These are phyloP conservation scores for Coemansia sp. DNA, from an alignment of 192 early-diverging fungal species.

Conservation along the genomic window DNA sequence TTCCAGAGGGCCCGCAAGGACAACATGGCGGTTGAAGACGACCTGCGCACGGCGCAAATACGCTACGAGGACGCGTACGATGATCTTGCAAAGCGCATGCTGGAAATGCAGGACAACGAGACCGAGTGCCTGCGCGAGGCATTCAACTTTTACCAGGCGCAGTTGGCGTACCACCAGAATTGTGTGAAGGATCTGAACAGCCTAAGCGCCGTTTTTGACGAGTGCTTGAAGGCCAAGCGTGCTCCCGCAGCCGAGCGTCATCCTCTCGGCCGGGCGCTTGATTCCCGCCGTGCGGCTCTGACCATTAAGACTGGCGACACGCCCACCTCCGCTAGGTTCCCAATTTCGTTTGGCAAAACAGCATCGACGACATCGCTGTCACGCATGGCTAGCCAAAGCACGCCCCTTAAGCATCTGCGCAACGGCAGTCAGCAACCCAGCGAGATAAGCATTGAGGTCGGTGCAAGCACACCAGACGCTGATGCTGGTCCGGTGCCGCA, in stretches of 20 bases:
- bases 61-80: slow-evolving; percentile 93
- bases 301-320: slow-evolving; percentile 26
- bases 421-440: slow-evolving; percentile 39
- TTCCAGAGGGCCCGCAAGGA: slow-evolving; percentile 92
- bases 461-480: slow-evolving; percentile 8
- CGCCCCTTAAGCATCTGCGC: slow-evolving; percentile 17
- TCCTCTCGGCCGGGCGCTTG: slow-evolving; percentile 25
- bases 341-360: slow-evolving; percentile 29
- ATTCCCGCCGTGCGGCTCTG: slow-evolving; percentile 28
- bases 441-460: slow-evolving; percentile 21
- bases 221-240: slow-evolving; percentile 35
- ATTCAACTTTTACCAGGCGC: slow-evolving; percentile 52
- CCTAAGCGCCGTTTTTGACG: slow-evolving; percentile 34
- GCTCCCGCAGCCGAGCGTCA: slow-evolving; percentile 37
- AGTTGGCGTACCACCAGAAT: slow-evolving; percentile 47
- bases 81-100: slow-evolving; percentile 76
- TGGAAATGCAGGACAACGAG: slow-evolving; percentile 79
- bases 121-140: slow-evolving; percentile 60
- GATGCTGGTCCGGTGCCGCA: slow-evolving; percentile 33
- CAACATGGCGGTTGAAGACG: slow-evolving; percentile 86
- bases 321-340: slow-evolving; percentile 16
- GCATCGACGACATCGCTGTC: slow-evolving; percentile 16
- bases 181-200: slow-evolving; percentile 38
- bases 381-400: slow-evolving; percentile 31
- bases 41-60: slow-evolving; percentile 80